These are phyloP conservation scores for Microstegium vimineum DNA, from an alignment of 176 grass and related monocot species.

Conservation along the genomic window DNA sequence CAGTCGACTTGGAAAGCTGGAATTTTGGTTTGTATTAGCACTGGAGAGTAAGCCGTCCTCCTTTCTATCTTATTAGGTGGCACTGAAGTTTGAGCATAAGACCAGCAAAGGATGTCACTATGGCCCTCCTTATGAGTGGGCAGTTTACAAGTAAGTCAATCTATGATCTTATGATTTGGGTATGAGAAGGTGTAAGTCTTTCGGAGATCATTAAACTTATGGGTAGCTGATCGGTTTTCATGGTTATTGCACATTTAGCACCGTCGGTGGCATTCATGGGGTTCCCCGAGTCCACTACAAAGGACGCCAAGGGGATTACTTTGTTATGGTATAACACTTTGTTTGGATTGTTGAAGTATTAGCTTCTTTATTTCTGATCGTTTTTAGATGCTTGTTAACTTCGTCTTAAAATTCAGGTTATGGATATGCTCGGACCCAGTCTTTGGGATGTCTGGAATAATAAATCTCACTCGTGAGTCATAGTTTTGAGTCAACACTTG, in stretches of 20 bases:
- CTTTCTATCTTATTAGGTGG: constrained; percentile 59
- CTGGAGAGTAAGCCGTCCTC: background rate
- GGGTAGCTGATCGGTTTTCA: constrained; percentile 14
- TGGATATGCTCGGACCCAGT: constrained; percentile 98
- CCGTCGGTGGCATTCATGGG: constrained; percentile 75
- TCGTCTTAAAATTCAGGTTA: constrained; percentile 69
- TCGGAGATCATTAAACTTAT: background rate
- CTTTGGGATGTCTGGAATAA: constrained; percentile 97
- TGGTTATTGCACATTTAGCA: constrained; percentile 40
- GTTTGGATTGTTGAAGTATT: background rate
- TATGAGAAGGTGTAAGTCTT: constrained; percentile 17
- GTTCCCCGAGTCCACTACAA: constrained; percentile 94
- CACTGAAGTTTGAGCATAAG: constrained; percentile 95
- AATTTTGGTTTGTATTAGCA: background rate
- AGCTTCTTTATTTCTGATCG: constrained; percentile 16
- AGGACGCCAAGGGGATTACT: constrained; percentile 95
- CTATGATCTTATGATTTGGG: constrained; percentile 17
- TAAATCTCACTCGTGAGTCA: constrained; percentile 81
- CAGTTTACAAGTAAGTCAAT: constrained; percentile 83
- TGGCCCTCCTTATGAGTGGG: constrained; percentile 93
- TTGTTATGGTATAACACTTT: constrained; percentile 70
- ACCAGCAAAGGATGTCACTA: constrained; percentile 92
- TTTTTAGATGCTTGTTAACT: constrained; percentile 26
- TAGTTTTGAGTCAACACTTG: constrained; percentile 7
- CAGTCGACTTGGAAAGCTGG: background rate